Base-by-base conservation (phyloP, 208 protist genomes). In the Leishmania martiniquensis region DNA sequence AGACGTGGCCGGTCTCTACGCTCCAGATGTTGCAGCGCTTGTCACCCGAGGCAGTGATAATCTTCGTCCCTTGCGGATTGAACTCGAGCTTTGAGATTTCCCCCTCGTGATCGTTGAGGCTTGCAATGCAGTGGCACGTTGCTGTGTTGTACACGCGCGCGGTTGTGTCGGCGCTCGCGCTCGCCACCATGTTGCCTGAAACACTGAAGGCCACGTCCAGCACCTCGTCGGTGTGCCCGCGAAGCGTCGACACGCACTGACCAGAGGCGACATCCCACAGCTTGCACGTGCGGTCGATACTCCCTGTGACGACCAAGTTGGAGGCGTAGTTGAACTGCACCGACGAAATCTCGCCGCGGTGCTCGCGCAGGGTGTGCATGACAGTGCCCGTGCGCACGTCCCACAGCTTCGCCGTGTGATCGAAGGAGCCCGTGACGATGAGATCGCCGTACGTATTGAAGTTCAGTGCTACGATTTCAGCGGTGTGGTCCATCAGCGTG, bases 81-180 rank as follows among this genome's bases (percentile, higher is more conserved):
- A 99, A 99, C 79, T 94, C 87, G 25, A 98, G 91, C 86, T 98
- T 99, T 37, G 91, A 97, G 47, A 99, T 97, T 75, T 99, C 97
- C 39, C 96, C 93, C 72, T 98, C 93, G 85, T 99, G 97, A 13
- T 97, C 97, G 55, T 95, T 87, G 13, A 98, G 87, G 62, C 84
- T 93, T 32, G 93, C 82, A n/a, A 97, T 72, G 80, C 94, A 98
- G 75, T 93, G 91, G 76, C 89, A 96, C 9, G 95, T 98, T 2
- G 87, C 84, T 10, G 96, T 95, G 86, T 96, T 95, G 83, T 97
- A 99, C 22, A 99, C 91, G 20, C 95, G 92, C 13, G 95, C 95
- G 2, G 97, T 99, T 20, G 85, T 87, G 86, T 99, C 98, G n/a
- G 94, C 95, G 45, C 95, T 98, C 0, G 95, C 96, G n/a, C 96